Evolutionary conservation across 345 rosid species (phyloP).

Genomic region (Aethionema arabicum): DNA sequence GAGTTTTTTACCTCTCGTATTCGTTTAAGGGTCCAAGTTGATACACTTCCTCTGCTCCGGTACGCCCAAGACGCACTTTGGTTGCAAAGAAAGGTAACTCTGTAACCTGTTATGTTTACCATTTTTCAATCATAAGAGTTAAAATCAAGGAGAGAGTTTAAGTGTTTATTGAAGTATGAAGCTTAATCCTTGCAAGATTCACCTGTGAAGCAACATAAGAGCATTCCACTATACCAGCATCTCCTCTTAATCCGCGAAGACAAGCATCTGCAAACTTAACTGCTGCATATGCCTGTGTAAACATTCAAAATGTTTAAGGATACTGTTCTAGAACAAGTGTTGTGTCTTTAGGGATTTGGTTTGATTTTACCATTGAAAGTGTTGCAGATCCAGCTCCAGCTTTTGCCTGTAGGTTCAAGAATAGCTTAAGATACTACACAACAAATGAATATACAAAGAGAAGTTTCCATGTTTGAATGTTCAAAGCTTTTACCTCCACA

Average conservation of each 20-base stretch:
- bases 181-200: not conserved
- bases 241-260: slow-evolving; percentile 75
- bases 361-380: slow-evolving; percentile 64
- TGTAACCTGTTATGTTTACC: slow-evolving; percentile 49
- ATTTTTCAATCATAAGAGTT: slow-evolving; percentile 2
- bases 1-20: slow-evolving; percentile 54
- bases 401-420: slow-evolving; percentile 54
- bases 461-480: not conserved
- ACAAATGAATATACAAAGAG: not conserved
- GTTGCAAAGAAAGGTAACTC: slow-evolving; percentile 81
- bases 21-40: slow-evolving; percentile 71
- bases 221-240: slow-evolving; percentile 59
- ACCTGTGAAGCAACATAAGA: slow-evolving; percentile 68
- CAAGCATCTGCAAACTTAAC: slow-evolving; percentile 85
- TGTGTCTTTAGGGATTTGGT: slow-evolving; percentile 2
- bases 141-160: slow-evolving; percentile 2
- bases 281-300: slow-evolving; percentile 77
- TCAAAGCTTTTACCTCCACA: slow-evolving; percentile 53
- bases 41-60: slow-evolving; percentile 64
- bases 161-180: not conserved
- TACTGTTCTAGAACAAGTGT: not conserved
- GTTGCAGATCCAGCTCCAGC: slow-evolving; percentile 89
- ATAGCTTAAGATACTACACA: not conserved
- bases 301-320: not conserved
- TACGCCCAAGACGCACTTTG: slow-evolving; percentile 71